phyloP scores from a whole-genome alignment of 129 eudicot species.

The Escallonia rubra region DNA sequence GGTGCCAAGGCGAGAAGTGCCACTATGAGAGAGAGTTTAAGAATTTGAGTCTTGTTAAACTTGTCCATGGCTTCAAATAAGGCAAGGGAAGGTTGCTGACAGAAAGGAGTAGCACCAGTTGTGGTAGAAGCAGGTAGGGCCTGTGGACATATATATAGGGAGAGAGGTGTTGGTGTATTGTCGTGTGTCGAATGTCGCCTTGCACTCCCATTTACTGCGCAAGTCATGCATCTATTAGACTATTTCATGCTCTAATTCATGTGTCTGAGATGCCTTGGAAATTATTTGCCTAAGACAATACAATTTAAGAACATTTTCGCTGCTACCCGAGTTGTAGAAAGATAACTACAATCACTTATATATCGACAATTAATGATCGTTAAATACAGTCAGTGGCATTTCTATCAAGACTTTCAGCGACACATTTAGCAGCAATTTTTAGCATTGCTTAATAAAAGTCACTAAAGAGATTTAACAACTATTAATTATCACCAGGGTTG shows the following conservation, averaged over 20 bases:
- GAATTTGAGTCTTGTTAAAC: conserved; percentile 21
- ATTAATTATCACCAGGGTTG: too few species aligned
- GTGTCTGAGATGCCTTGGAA: neutral
- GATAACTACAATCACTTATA: too few species aligned
- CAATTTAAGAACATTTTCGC: neutral
- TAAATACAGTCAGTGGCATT: too few species aligned
- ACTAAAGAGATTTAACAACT: too few species aligned
- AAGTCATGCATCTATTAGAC: neutral
- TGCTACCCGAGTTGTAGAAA: too few species aligned
- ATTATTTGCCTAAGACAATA: neutral
- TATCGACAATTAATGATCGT: too few species aligned
- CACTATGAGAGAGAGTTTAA: conserved; percentile 26
- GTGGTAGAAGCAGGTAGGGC: conserved; percentile 1
- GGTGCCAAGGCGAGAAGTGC: conserved; percentile 26
- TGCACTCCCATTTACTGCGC: neutral
- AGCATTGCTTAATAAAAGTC: too few species aligned
- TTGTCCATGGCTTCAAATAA: conserved; percentile 14
- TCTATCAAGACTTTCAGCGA: too few species aligned
- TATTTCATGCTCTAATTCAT: too few species aligned
- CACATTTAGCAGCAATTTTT: too few species aligned
- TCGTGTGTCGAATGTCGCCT: neutral
- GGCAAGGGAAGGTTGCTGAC: neutral
- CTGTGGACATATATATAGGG: conserved; percentile 1
- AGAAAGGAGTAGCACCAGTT: neutral
- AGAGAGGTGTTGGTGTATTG: neutral